Conservation (phyloP, 192 early-diverging fungal genomes). For the Linnemannia hyalina region DNA sequence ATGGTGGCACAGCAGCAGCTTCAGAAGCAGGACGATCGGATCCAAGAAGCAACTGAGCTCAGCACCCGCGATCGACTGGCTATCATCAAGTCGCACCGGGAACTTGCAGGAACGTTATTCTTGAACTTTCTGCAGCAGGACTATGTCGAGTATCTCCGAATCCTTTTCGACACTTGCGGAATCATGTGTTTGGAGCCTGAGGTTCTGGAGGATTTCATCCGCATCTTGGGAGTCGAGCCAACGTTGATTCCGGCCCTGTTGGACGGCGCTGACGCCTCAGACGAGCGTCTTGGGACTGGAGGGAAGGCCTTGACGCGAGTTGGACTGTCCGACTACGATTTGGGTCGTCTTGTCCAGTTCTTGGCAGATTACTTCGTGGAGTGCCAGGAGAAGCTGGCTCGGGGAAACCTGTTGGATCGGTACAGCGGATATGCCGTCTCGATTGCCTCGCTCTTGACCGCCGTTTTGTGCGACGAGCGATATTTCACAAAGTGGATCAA, state of each 20-base stretch:
- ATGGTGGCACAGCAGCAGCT: slow-evolving; percentile 55
- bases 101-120: slow-evolving; percentile 41
- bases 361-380: slow-evolving; percentile 31
- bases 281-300: neutral
- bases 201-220: slow-evolving; percentile 44
- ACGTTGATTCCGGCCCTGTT: slow-evolving; percentile 34
- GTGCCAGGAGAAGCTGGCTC: slow-evolving; percentile 28
- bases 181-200: slow-evolving; percentile 53
- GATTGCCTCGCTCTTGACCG: slow-evolving; percentile 45
- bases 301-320: slow-evolving; percentile 17
- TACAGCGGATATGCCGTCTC: slow-evolving; percentile 44
- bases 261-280: slow-evolving; percentile 23
- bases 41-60: slow-evolving; percentile 46
- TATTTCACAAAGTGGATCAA: slow-evolving; percentile 39
- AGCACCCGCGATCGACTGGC: slow-evolving; percentile 44
- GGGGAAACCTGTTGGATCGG: slow-evolving; percentile 43
- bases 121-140: slow-evolving; percentile 48
- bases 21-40: slow-evolving; percentile 42
- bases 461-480: slow-evolving; percentile 40
- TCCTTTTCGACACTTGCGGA: slow-evolving; percentile 48
- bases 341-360: slow-evolving; percentile 34
- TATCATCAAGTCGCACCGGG: slow-evolving; percentile 53
- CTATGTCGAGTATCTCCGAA: slow-evolving; percentile 45
- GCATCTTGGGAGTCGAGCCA: slow-evolving; percentile 52
- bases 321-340: slow-evolving; percentile 37